Conservation (phyloP, 2,329 filamentous ascomycete genomes). For the Colletotrichum simmondsii region DNA sequence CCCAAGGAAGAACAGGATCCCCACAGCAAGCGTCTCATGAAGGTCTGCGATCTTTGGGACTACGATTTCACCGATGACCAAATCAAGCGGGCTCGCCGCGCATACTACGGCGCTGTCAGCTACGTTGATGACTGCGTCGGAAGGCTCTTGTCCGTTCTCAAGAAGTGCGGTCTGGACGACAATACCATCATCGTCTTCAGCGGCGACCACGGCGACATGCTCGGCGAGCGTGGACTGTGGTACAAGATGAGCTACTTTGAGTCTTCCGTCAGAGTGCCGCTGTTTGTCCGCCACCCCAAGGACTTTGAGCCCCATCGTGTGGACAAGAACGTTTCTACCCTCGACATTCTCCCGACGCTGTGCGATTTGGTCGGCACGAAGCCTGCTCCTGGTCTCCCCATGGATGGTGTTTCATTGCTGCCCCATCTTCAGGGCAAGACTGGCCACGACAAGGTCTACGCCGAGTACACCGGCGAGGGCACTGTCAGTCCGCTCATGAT, state of each 20-base stretch:
- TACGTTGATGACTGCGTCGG: constrained; percentile 96
- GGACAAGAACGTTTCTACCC: constrained; percentile 85
- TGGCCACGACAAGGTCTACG: constrained; percentile 89
- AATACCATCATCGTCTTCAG: constrained; percentile 94
- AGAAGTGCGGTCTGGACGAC: constrained; percentile 82
- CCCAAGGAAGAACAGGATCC: constrained; percentile 84
- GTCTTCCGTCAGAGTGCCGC: constrained; percentile 87
- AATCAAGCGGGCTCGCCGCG: constrained; percentile 84
- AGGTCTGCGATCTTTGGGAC: constrained; percentile 88
- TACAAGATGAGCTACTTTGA: constrained; percentile 99
- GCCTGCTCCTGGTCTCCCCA: constrained; percentile 76
- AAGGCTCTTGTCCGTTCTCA: constrained; percentile 80
- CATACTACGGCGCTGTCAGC: constrained; percentile 93
- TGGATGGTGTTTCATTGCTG: constrained; percentile 85
- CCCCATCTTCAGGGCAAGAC: constrained; percentile 77
- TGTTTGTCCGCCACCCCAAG: constrained; percentile 84
- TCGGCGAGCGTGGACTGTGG: constrained; percentile 92
- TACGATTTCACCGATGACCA: constrained; percentile 86
- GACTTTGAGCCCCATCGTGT: constrained; percentile 81
- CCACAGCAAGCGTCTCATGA: constrained; percentile 87
- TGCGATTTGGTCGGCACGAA: constrained; percentile 83
- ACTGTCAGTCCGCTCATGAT: constrained; percentile 91
- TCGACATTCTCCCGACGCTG: constrained; percentile 90
- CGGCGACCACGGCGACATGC: constrained; percentile 95
- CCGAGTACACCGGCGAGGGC: constrained; percentile 95